phyloP scores from a whole-genome alignment of 371 early-diverging fungal species.

The Mycotypha africana region DNA sequence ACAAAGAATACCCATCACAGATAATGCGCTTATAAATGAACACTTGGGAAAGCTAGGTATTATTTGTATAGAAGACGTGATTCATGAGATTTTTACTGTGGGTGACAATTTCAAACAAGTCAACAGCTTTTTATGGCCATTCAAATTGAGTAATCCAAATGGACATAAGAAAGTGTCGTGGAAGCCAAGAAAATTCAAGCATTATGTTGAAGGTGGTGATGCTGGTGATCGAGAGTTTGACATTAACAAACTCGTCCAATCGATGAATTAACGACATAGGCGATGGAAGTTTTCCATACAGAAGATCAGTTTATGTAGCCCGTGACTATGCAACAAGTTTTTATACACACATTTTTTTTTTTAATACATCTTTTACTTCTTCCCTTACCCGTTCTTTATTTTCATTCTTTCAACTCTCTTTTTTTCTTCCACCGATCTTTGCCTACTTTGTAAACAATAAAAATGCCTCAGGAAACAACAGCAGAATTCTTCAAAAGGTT shows the following conservation, averaged over 20 bases:
- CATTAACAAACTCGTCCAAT: slow-evolving; percentile 92
- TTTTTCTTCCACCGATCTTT: no score
- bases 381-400: background rate
- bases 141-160: slow-evolving; percentile 95
- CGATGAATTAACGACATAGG: slow-evolving; percentile 96
- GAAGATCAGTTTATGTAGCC: no score
- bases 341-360: no score
- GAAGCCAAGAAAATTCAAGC: slow-evolving; percentile 88
- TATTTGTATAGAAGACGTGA: slow-evolving; percentile 97
- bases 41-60: slow-evolving; percentile 90
- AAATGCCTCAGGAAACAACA: no score
- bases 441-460: no score
- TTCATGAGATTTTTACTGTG: slow-evolving; percentile 98
- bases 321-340: no score
- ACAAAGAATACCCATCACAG: slow-evolving; percentile 91
- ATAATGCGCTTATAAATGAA: slow-evolving; percentile 92
- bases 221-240: slow-evolving; percentile 94
- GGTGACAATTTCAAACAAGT: slow-evolving; percentile 80
- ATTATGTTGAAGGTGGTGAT: slow-evolving; percentile 98
- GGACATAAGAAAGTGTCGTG: slow-evolving; percentile 70
- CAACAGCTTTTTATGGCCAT: slow-evolving; percentile 98
- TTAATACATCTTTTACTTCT: background rate
- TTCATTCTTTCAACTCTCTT: no score
- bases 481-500: no score
- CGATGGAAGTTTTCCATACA: no score